phyloP scores from a whole-genome alignment of 139 green algal genomes.

The Coelastrella sp. region DNA sequence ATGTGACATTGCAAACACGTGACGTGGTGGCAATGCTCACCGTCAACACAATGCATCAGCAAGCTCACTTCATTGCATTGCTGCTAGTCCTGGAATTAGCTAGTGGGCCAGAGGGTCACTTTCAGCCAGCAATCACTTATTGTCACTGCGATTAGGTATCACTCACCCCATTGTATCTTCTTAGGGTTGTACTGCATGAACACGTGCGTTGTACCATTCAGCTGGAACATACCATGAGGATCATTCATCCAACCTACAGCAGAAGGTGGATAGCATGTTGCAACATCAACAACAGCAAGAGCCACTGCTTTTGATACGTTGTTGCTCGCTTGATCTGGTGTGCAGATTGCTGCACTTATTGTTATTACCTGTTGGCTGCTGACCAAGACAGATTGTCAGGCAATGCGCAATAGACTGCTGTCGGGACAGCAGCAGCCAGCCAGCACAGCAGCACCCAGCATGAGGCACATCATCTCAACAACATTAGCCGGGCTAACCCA shows the following conservation, averaged over 20 bases:
- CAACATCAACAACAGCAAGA: not conserved
- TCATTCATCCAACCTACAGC: conserved; percentile 46
- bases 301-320: not conserved
- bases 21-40: too few relatives aligned
- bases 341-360: not conserved
- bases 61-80: not conserved
- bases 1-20: too few relatives aligned
- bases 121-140: not conserved
- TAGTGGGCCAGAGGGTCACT: not conserved
- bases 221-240: conserved; percentile 44
- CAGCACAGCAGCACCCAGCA: not conserved
- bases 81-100: not conserved
- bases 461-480: not conserved
- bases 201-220: conserved; percentile 28
- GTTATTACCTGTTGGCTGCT: not conserved
- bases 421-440: not conserved
- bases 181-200: conserved; percentile 51
- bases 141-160: not conserved
- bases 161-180: conserved; percentile 31
- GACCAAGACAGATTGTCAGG: not conserved
- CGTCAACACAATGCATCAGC: not conserved
- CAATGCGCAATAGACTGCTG: not conserved
- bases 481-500: not conserved
- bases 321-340: not conserved
- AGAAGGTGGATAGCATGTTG: not conserved